phyloP scores from a whole-genome alignment of 1,284 basidiomycete genomes.

The Golubevia pallescens region DNA sequence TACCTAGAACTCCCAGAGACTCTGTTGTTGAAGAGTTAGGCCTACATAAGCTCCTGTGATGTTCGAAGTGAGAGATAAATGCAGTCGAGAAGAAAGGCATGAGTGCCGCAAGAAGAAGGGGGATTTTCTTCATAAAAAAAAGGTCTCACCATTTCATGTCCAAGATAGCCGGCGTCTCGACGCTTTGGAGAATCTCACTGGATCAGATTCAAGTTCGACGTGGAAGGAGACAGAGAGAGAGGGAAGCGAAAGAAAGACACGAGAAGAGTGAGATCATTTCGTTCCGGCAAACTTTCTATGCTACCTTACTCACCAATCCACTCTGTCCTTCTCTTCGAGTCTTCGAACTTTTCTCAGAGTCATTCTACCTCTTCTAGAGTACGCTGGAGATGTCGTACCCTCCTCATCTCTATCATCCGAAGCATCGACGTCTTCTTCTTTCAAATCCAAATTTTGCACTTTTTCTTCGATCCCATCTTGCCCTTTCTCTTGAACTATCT shows the following conservation, averaged over 20 bases:
- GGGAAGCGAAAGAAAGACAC: too few species aligned
- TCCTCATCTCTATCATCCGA: slow-evolving; percentile 9
- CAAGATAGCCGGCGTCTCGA: slow-evolving; percentile 47
- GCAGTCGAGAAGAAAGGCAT: neutral
- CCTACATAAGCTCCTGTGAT: neutral
- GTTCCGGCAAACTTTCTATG: neutral
- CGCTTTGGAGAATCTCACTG: slow-evolving; percentile 6
- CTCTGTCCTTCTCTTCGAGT: too few species aligned
- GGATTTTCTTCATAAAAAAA: too few species aligned
- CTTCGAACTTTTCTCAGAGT: too few species aligned
- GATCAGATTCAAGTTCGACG: too few species aligned
- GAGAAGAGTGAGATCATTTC: too few species aligned
- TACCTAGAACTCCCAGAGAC: slow-evolving; percentile 19
- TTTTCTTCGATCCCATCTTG: neutral
- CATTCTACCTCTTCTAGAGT: too few species aligned
- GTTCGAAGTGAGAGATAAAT: neutral
- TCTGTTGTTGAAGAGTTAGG: neutral
- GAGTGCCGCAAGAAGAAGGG: neutral
- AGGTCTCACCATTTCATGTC: slow-evolving; percentile 54
- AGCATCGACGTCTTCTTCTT: slow-evolving; percentile 9
- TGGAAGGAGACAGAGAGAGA: too few species aligned
- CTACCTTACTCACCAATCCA: slow-evolving; percentile 9
- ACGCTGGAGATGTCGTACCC: neutral
- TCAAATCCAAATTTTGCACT: neutral
- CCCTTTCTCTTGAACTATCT: neutral